These are phyloP conservation scores for Martiniozyma asiatica DNA, from an alignment of 1,139 yeast species.

Conservation along the genomic window DNA sequence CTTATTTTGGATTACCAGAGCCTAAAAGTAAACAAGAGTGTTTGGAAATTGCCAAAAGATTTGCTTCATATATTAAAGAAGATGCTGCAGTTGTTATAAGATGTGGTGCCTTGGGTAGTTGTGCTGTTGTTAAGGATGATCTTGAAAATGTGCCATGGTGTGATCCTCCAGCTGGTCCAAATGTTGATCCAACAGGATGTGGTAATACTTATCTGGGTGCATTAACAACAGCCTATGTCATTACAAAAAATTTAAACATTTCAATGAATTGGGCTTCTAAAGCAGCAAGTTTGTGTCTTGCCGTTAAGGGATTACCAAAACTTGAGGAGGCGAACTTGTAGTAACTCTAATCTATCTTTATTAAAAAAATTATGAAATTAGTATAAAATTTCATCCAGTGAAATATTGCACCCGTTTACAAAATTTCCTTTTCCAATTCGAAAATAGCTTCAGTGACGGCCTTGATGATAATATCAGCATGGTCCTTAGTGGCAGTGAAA, in stretches of 20 bases:
- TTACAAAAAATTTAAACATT: too few relatives aligned
- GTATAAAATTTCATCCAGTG: too few relatives aligned
- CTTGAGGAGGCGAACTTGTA: too few relatives aligned
- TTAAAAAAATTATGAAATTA: too few relatives aligned
- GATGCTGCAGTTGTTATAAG: conserved; percentile 43
- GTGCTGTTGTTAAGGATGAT: conserved; percentile 18
- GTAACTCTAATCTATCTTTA: too few relatives aligned
- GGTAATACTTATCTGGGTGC: conserved; percentile 88
- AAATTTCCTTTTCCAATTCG: conserved; percentile 19
- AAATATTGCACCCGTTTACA: too few relatives aligned
- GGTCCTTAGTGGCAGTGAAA: conserved; percentile 32
- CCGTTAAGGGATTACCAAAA: too few relatives aligned
- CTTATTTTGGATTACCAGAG: conserved; percentile 35
- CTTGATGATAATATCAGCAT: conserved; percentile 32
- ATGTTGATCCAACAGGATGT: conserved; percentile 83
- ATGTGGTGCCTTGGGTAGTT: conserved; percentile 63
- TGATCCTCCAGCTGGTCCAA: conserved; percentile 65
- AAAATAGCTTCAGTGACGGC: conserved; percentile 16
- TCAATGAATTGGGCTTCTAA: too few relatives aligned
- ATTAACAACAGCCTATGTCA: conserved; percentile 46
- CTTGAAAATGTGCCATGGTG: conserved; percentile 25
- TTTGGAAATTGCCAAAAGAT: conserved; percentile 31
- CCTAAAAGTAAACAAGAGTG: conserved; percentile 29
- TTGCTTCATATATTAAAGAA: conserved; percentile 27
- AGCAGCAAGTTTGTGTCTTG: too few relatives aligned